Percentiles rank a stretch among this genome's conserved stretches.
Conservation (phyloP, 202 grass and related monocot genomes). For the Carex sylvatica region DNA sequence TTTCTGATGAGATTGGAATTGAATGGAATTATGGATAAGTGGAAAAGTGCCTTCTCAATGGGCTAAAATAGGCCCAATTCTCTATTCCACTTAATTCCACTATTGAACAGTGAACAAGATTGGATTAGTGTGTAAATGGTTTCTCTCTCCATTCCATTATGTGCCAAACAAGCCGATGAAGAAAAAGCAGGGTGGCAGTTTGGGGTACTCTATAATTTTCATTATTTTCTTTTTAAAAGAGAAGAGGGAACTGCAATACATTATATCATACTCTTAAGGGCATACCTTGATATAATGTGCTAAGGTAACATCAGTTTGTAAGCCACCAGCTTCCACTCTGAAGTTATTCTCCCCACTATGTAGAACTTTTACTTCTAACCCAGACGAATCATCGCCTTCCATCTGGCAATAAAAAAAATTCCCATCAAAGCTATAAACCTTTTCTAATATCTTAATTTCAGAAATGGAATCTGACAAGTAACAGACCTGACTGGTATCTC, state of each 20-base stretch:
- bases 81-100: background rate
- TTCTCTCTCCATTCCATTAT: background rate
- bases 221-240: background rate
- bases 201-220: background rate
- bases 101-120: background rate
- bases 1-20: background rate
- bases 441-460: background rate
- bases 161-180: background rate
- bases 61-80: background rate
- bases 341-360: conserved; percentile 49
- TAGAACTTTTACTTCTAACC: conserved; percentile 70
- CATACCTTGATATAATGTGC: conserved; percentile 78
- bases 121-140: too few species aligned
- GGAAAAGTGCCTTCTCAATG: background rate
- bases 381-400: conserved; percentile 54
- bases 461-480: background rate
- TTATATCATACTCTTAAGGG: background rate
- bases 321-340: conserved; percentile 62
- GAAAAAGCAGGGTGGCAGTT: background rate
- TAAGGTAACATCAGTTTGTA: conserved; percentile 77
- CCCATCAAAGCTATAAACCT: background rate
- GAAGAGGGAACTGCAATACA: background rate
- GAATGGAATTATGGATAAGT: background rate
- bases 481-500: background rate
- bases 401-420: conserved; percentile 44